A percentile compares a stretch with the other conserved stretches of the same genome.
Evolutionary conservation across 768 basidiomycete species (phyloP).

Genomic region (Trametes cinnabarina): DNA sequence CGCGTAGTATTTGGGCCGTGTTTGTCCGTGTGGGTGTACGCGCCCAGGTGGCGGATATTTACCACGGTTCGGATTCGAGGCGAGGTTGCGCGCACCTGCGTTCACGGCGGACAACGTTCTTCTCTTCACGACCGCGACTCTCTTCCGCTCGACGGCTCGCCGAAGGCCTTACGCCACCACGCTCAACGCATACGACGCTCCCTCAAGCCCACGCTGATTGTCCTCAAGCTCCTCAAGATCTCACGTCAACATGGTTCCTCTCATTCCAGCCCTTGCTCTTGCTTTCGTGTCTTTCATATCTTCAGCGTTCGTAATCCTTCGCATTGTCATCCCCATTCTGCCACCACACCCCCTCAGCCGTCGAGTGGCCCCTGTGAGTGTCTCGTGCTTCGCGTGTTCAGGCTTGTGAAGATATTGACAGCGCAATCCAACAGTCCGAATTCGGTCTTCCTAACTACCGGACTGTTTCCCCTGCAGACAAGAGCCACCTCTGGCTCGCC

Average conservation of each 20-base stretch:
- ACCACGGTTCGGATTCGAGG: slow-evolving; percentile 29
- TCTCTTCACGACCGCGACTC: slow-evolving; percentile 33
- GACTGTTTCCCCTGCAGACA: slow-evolving; percentile 64
- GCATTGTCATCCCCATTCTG: slow-evolving; percentile 71
- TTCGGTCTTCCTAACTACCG: slow-evolving; percentile 71
- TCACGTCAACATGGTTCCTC: slow-evolving; percentile 54
- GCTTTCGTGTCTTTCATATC: slow-evolving; percentile 69
- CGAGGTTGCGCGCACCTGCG: slow-evolving; percentile 1
- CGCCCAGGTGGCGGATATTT: slow-evolving; percentile 16
- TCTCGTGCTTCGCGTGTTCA: slow-evolving; percentile 6
- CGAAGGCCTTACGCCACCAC: slow-evolving; percentile 39
- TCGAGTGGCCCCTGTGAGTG: slow-evolving; percentile 68
- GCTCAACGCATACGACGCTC: slow-evolving; percentile 32
- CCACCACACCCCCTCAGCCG: slow-evolving; percentile 72
- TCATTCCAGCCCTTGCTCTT: slow-evolving; percentile 63
- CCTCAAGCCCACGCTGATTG: slow-evolving; percentile 27
- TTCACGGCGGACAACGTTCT: slow-evolving; percentile 8
- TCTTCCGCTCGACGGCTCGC: slow-evolving; percentile 33
- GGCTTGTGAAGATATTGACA: slow-evolving; percentile 24
- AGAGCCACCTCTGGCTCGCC: slow-evolving; percentile 73
- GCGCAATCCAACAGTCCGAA: slow-evolving; percentile 51
- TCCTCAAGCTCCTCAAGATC: slow-evolving; percentile 15
- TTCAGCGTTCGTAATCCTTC: slow-evolving; percentile 74
- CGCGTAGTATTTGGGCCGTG: slow-evolving; percentile 13
- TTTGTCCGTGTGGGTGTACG: slow-evolving; percentile 32